Evolutionary conservation across 1,284 basidiomycete genomes (phyloP).

Genomic region (Coriolopsis trogii): DNA sequence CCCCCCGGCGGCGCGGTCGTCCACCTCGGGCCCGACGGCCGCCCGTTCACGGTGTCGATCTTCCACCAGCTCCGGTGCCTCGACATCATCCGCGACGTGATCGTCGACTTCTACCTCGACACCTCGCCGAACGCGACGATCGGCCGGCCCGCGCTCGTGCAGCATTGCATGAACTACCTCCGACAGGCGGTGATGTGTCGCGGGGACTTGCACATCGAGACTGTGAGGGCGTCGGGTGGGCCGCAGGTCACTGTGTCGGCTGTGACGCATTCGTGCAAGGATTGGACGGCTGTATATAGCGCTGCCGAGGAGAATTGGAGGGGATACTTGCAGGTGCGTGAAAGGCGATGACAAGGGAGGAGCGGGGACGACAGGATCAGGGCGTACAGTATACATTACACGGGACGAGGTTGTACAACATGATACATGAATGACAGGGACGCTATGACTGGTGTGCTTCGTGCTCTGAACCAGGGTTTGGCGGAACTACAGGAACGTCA

Average conservation of each 20-base stretch:
- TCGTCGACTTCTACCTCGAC: constrained; percentile 5
- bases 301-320: constrained; percentile 18
- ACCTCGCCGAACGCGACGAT: neutral
- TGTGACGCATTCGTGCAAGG: constrained; percentile 16
- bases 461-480: neutral
- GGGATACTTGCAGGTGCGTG: neutral
- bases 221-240: constrained; percentile 2
- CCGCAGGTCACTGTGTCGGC: constrained; percentile 6
- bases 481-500: neutral
- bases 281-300: constrained; percentile 25
- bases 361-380: neutral
- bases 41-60: constrained; percentile 22
- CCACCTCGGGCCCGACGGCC: constrained; percentile 13
- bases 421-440: neutral
- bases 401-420: neutral
- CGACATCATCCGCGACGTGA: constrained; percentile 19
- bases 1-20: constrained; percentile 12
- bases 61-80: constrained; percentile 27
- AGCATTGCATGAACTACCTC: constrained; percentile 22
- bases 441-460: neutral
- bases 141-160: neutral
- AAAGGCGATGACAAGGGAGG: neutral
- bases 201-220: constrained; percentile 9
- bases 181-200: constrained; percentile 15
- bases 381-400: neutral